phyloP scores from a whole-genome alignment of 179 eudicot species.

The Beta lomatogona region DNA sequence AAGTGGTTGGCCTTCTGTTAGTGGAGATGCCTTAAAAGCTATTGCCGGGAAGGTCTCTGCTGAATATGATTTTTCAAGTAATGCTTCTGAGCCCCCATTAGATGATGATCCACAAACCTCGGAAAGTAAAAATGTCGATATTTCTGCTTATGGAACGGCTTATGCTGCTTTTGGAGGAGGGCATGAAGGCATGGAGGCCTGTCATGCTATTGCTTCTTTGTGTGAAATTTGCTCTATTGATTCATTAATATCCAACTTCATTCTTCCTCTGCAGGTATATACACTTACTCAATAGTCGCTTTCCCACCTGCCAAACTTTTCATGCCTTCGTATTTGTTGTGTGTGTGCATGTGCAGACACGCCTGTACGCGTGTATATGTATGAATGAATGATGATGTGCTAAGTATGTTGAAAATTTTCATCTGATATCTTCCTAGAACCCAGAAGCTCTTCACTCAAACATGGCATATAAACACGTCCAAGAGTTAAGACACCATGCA shows the following conservation, averaged over 20 bases:
- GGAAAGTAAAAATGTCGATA: conserved; percentile 28
- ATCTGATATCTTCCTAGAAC: background rate
- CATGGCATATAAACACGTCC: background rate
- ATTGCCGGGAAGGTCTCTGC: conserved; percentile 94
- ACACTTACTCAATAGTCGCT: background rate
- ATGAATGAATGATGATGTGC: background rate
- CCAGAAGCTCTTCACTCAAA: background rate
- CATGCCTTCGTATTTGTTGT: too few species aligned
- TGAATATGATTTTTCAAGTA: conserved; percentile 65
- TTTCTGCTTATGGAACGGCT: conserved; percentile 81
- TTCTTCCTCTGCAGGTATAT: conserved; percentile 91
- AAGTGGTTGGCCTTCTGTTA: conserved; percentile 94
- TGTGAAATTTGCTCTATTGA: conserved; percentile 95
- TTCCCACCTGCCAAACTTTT: conserved; percentile 8
- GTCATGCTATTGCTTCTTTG: conserved; percentile 95
- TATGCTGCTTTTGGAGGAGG: conserved; percentile 87
- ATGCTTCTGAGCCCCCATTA: conserved; percentile 31
- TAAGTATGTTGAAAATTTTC: too few species aligned
- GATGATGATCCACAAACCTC: conserved; percentile 28
- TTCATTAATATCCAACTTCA: conserved; percentile 94
- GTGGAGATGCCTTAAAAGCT: conserved; percentile 80
- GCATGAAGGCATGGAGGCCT: conserved; percentile 78
- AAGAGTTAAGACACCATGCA: background rate
- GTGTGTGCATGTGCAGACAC: background rate
- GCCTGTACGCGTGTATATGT: background rate